A percentile compares a stretch with the other conserved stretches of the same genome.
Conservation (phyloP, 2,329 filamentous ascomycete species). For the Aureobasidium sp. region DNA sequence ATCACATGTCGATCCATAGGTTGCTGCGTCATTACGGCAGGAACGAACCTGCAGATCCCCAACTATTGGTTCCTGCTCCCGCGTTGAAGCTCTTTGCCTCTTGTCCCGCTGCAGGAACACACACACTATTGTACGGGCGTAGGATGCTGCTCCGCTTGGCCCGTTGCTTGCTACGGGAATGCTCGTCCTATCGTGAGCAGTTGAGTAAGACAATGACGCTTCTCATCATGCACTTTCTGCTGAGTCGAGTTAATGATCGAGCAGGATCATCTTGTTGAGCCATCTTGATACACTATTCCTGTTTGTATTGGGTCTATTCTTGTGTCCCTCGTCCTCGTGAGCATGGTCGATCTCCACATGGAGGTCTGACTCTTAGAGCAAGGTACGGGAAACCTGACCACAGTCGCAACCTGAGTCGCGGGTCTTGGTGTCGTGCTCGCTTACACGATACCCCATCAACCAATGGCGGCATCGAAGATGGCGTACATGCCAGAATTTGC, state of each 20-base stretch:
- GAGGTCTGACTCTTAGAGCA: background rate
- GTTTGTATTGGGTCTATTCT: slow-evolving; percentile 13
- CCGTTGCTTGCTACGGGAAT: background rate
- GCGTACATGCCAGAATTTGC: slow-evolving; percentile 30
- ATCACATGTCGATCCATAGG: slow-evolving; percentile 2
- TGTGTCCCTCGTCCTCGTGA: background rate
- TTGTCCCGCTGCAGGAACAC: background rate
- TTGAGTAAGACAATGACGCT: slow-evolving; percentile 13
- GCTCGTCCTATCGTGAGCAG: background rate
- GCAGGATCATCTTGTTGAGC: slow-evolving; percentile 10
- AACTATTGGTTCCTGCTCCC: slow-evolving; percentile 11
- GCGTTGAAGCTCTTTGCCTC: background rate
- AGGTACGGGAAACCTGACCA: background rate
- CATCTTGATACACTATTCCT: slow-evolving; percentile 12
- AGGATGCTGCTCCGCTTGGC: background rate
- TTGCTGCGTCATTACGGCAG: background rate
- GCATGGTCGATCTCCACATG: background rate
- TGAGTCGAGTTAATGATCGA: background rate
- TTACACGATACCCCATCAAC: slow-evolving; percentile 14
- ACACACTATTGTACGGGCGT: background rate
- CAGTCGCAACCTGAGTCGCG: background rate
- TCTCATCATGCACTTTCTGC: background rate
- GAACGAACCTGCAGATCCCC: slow-evolving; percentile 8
- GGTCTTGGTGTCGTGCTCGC: background rate
- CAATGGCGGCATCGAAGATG: slow-evolving; percentile 30